Base-by-base conservation (phyloP, 139 green algal genomes). In the Coccomyxa sp. region DNA sequence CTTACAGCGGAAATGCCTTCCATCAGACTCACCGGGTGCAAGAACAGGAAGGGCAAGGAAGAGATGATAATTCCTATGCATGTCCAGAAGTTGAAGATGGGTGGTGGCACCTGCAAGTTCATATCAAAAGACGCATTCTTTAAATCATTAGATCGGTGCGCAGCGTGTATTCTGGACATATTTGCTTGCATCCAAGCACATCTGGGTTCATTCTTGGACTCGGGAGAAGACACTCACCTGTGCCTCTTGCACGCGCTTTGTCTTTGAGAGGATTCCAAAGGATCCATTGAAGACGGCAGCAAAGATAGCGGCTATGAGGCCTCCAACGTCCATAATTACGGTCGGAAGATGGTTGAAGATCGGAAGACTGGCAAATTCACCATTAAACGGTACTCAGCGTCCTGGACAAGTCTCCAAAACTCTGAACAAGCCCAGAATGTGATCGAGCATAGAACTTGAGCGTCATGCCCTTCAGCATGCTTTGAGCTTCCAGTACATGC, bases 261-360 rank as follows among this genome's bases (percentile, higher is more conserved):
- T 10, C 67, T 88, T 88, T 30, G 82, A 58, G 3, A 88, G 68
- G 17, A 76, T 71, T 0, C 82, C 85, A 59, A 86, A 88, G 15
- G 76, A 81, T 27, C 85, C 85, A 68, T 88, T 88, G 76, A 83
- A 86, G 1, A 88, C 18, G 1, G 71, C 80, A n/a, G 80, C 21
- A 58, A 67, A 18, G 0, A 77, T 67, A 30, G 80, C 80, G 17
- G 67, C 32, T 25, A 83, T 18, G 32, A 79, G 0, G 80, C 80
- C 68, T 78, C 74, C 74, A 16, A 78, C 74, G 15, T 32, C 74
- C 74, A 78, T 31, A 21, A 9, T 71, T 71, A 25, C 21, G 21
- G 63, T 28, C 1, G 63, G 21, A 15, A 21, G 18, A 21, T 71
- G 63, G 18, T 71, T 28, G 18, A 71, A 25, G 18, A 71, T 71